Evolutionary conservation across 345 rosid genomes (phyloP), one percentile per base, ranked within the genome.

Genomic region (Murraya paniculata): DNA sequence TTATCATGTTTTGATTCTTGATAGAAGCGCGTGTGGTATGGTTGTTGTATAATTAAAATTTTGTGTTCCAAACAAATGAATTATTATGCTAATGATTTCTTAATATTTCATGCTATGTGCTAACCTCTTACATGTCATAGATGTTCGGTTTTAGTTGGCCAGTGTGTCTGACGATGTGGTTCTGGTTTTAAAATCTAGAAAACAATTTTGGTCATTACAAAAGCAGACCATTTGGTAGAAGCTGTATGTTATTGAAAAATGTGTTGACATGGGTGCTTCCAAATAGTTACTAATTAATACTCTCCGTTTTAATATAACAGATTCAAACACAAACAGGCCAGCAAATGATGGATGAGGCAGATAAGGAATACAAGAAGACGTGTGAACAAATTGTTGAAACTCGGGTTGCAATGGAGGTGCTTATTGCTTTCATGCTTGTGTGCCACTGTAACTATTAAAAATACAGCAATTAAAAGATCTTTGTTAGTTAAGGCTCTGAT

Each of bases 321-420:
- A 85, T 86, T 31, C 89, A 89, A 79, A 60, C 84, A 30, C 90
- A 84, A 67, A 65, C 83, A 60, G 78, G 88, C 80, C 88, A 87
- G 80, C 84, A 87, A 78, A 72, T 82, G 68, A 82, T 79, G 69
- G 89, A 83, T 70, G 88, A 86, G 82, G 82, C 79, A 62, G 92
- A 87, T 68, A 85, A 85, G 80, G 90, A 89, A 64, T 81, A 75
- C 70, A 81, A 84, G 87, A 86, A 83, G 81, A 83, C 82, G 75
- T 72, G 82, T 35, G 86, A 77, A 79, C 84, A 75, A 83, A 87
- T 86, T n/a, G 36, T 41, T 31, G 85, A 77, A 59, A 86, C 77
- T 78, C 79, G 36, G 57, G 78, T 86, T 75, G 86, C 82, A 64
- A 85, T 84, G 88, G 86, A 86, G 89, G 92, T 83, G 53, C 30